Percentiles rank a stretch among this genome's conserved stretches.
Evolutionary conservation across 1,139 yeast genomes (phyloP).

Genomic region (Suhomyces coccinellae): DNA sequence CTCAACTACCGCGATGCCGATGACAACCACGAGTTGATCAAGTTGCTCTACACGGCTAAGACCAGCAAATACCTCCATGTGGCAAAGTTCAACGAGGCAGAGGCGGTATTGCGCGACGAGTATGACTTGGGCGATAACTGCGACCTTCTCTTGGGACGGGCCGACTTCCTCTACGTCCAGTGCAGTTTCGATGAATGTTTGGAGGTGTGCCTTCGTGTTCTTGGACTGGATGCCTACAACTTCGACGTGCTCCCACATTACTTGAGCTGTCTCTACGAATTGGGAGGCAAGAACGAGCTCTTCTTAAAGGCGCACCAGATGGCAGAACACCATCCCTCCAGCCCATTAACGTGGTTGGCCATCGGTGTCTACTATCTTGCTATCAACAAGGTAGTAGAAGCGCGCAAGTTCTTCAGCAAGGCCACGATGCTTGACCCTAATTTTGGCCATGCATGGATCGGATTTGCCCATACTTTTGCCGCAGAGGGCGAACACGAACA

Average conservation of each 20-base stretch:
- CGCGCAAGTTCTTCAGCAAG: slow-evolving; percentile 83
- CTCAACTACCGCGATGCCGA: slow-evolving; percentile 76
- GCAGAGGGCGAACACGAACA: slow-evolving; percentile 98
- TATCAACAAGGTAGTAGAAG: slow-evolving; percentile 73
- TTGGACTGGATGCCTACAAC: slow-evolving; percentile 68
- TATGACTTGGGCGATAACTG: slow-evolving; percentile 67
- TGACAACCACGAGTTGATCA: slow-evolving; percentile 78
- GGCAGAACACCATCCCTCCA: slow-evolving; percentile 82
- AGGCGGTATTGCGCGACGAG: slow-evolving; percentile 63
- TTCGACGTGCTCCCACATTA: slow-evolving; percentile 76
- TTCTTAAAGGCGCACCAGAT: slow-evolving; percentile 82
- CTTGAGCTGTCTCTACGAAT: slow-evolving; percentile 80
- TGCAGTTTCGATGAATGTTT: slow-evolving; percentile 81
- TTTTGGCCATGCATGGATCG: slow-evolving; percentile 97
- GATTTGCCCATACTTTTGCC: slow-evolving; percentile 97
- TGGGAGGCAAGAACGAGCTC: slow-evolving; percentile 78
- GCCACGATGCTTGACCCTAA: slow-evolving; percentile 88
- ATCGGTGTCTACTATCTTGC: slow-evolving; percentile 88
- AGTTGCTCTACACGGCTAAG: slow-evolving; percentile 71
- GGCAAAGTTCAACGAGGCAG: slow-evolving; percentile 64
- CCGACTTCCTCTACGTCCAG: slow-evolving; percentile 72
- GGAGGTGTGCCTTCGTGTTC: slow-evolving; percentile 64
- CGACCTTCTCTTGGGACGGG: slow-evolving; percentile 68
- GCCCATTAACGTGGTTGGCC: slow-evolving; percentile 87
- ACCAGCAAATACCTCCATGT: slow-evolving; percentile 72